phyloP scores from a whole-genome alignment of 371 early-diverging fungal species.

The Conidiobolus incongruus region DNA sequence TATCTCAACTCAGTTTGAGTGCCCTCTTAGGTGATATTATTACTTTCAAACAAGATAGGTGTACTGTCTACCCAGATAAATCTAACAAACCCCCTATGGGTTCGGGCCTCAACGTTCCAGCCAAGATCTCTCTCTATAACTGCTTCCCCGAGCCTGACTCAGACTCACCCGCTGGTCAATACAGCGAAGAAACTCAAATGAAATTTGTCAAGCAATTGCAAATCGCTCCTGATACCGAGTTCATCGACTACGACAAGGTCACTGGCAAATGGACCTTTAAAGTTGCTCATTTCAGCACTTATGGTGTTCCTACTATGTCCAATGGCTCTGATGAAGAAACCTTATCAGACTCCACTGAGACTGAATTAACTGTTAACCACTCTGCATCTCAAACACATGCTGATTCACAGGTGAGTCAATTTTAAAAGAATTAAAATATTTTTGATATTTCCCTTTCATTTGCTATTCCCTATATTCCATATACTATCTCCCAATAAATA shows the following conservation, averaged over 20 bases:
- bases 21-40: conserved; percentile 67
- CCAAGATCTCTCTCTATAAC: conserved; percentile 43
- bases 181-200: conserved; percentile 39
- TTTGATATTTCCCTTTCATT: no score
- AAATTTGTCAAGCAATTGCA: conserved; percentile 43
- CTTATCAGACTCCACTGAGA: conserved; percentile 13
- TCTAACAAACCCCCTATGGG: conserved; percentile 54
- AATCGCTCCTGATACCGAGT: conserved; percentile 38
- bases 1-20: conserved; percentile 29
- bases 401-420: no score
- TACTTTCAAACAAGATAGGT: conserved; percentile 32
- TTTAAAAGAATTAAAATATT: no score
- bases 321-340: background rate
- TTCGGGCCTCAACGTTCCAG: conserved; percentile 68
- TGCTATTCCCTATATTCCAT: no score
- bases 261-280: conserved; percentile 77
- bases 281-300: conserved; percentile 68
- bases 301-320: conserved; percentile 19
- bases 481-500: background rate
- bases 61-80: conserved; percentile 69
- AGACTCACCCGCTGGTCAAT: conserved; percentile 33
- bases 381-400: no score
- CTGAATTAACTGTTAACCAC: conserved; percentile 4
- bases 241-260: conserved; percentile 40
- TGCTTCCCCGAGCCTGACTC: conserved; percentile 67